phyloP scores from a whole-genome alignment of 495 filamentous ascomycete genomes.

The Penicillium diatomitis region DNA sequence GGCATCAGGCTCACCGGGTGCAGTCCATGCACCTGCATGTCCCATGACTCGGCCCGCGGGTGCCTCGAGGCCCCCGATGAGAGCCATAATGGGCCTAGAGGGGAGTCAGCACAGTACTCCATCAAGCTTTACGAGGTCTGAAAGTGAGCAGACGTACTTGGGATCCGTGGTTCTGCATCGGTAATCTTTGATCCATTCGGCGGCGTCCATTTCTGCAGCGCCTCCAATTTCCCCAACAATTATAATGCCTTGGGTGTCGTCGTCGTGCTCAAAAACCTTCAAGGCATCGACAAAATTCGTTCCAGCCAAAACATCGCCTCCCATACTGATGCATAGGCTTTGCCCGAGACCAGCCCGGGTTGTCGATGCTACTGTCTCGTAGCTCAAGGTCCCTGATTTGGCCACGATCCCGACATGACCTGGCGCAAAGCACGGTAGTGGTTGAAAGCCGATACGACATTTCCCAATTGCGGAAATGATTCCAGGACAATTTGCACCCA shows the following conservation, averaged over 20 bases:
- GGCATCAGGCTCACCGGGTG: slow-evolving; percentile 57
- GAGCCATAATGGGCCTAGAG: slow-evolving; percentile 65
- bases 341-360: slow-evolving; percentile 77
- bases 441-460: slow-evolving; percentile 84
- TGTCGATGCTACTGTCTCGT: slow-evolving; percentile 79
- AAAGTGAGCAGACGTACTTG: slow-evolving; percentile 46
- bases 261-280: slow-evolving; percentile 61
- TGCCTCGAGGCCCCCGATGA: slow-evolving; percentile 64
- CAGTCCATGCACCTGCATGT: slow-evolving; percentile 73
- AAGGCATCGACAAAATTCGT: slow-evolving; percentile 76
- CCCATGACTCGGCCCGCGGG: slow-evolving; percentile 70
- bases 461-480: slow-evolving; percentile 76
- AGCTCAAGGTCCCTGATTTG: slow-evolving; percentile 82
- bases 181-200: slow-evolving; percentile 70
- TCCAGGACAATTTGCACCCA: slow-evolving; percentile 81
- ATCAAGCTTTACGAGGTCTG: neutral
- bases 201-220: slow-evolving; percentile 68
- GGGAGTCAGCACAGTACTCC: slow-evolving; percentile 1
- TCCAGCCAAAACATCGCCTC: slow-evolving; percentile 75
- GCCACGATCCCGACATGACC: slow-evolving; percentile 75
- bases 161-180: slow-evolving; percentile 46
- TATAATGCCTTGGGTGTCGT: slow-evolving; percentile 72
- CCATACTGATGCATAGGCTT: slow-evolving; percentile 79
- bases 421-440: slow-evolving; percentile 62
- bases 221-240: slow-evolving; percentile 87